phyloP scores from a whole-genome alignment of 768 basidiomycete genomes.

The Dioszegia crocea region DNA sequence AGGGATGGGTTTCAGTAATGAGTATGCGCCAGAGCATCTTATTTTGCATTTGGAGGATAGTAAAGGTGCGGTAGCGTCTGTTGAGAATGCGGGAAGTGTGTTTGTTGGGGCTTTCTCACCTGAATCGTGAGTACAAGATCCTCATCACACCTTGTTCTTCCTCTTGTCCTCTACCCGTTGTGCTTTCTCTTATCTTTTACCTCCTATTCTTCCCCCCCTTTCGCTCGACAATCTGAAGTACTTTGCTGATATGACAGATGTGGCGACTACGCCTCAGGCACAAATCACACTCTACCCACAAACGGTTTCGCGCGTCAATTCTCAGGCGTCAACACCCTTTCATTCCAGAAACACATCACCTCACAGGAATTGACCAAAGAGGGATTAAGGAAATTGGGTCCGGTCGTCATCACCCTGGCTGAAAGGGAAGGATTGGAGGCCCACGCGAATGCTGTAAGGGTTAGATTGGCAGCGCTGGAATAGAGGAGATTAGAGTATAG shows the following conservation, averaged over 20 bases:
- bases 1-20: conserved; percentile 85
- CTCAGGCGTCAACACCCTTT: conserved; percentile 92
- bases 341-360: conserved; percentile 99
- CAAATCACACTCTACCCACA: conserved; percentile 93
- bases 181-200: no score
- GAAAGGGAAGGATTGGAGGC: conserved; percentile 93
- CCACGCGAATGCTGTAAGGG: conserved; percentile 91
- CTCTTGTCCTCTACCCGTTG: not conserved
- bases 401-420: conserved; percentile 79
- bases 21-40: conserved; percentile 96
- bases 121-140: conserved; percentile 65
- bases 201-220: not conserved
- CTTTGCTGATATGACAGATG: conserved; percentile 59
- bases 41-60: conserved; percentile 83
- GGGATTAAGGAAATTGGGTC: conserved; percentile 75
- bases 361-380: conserved; percentile 82
- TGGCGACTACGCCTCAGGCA: conserved; percentile 97
- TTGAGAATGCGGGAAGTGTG: conserved; percentile 92
- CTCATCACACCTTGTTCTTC: not conserved
- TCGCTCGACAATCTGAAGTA: no score
- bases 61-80: conserved; percentile 58
- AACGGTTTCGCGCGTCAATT: conserved; percentile 91
- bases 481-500: not conserved
- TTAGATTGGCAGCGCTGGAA: conserved; percentile 57
- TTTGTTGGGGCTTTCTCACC: conserved; percentile 94